Conservation (phyloP, 148 eudicot species). For the Rhododendron ovatum region DNA sequence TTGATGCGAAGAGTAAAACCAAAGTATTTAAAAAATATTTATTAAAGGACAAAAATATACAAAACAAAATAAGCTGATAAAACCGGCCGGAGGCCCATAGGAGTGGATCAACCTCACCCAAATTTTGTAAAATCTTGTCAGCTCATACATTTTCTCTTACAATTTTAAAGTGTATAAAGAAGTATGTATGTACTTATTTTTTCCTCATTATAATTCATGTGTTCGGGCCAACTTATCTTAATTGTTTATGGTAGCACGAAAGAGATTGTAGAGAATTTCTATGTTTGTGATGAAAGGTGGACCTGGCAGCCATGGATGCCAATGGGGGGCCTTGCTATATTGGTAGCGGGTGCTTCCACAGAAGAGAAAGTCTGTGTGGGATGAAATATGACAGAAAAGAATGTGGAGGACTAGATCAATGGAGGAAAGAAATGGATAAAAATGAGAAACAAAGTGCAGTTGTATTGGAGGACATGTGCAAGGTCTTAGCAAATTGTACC, state of each 20-base stretch:
- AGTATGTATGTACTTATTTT: too few relatives aligned
- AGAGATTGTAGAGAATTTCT: not conserved
- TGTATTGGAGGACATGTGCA: not conserved
- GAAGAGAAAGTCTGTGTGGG: constrained; percentile 6
- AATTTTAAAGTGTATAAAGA: too few relatives aligned
- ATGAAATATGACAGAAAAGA: not conserved
- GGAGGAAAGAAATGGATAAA: not conserved
- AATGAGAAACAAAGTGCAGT: not conserved
- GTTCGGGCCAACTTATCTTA: too few relatives aligned
- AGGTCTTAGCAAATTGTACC: constrained; percentile 1
- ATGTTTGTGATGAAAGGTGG: constrained; percentile 3
- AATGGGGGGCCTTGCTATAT: constrained; percentile 13
- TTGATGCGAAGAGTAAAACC: too few relatives aligned
- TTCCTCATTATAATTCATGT: too few relatives aligned
- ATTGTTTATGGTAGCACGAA: not conserved
- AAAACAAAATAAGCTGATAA: too few relatives aligned
- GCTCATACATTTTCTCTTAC: too few relatives aligned
- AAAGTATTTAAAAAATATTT: too few relatives aligned
- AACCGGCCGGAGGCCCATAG: too few relatives aligned
- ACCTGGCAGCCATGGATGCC: not conserved
- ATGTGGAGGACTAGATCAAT: not conserved
- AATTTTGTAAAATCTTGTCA: too few relatives aligned
- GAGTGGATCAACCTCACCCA: too few relatives aligned
- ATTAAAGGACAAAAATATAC: too few relatives aligned
- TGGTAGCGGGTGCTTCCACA: constrained; percentile 14